Conservation (phyloP, 768 basidiomycete genomes). For the Peribolospora kevripleyi region DNA sequence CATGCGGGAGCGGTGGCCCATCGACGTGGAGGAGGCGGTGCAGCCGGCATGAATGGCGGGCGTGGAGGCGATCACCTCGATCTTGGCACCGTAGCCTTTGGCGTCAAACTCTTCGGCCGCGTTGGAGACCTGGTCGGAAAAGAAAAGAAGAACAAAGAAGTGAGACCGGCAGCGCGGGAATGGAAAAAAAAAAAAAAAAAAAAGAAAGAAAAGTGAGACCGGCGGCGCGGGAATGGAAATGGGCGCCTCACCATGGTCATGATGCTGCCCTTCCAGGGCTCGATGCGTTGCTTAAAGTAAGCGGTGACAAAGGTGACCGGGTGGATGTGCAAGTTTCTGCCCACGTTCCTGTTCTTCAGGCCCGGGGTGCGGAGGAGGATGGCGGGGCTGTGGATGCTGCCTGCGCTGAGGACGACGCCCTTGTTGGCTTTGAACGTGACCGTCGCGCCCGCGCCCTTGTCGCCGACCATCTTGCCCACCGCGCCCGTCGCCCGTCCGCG, state of each 20-base stretch:
- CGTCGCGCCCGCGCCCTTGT: constrained; percentile 2
- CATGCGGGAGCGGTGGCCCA: constrained; percentile 9
- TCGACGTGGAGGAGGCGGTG: constrained; percentile 5
- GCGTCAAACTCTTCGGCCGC: constrained; percentile 13
- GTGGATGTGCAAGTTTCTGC: constrained; percentile 16
- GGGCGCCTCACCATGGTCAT: constrained; percentile 12
- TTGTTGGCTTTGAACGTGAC: constrained; percentile 4
- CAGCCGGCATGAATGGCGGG: neutral
- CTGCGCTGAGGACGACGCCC: constrained; percentile 13
- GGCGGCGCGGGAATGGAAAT: neutral
- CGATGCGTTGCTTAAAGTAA: constrained; percentile 12
- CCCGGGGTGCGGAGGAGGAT: constrained; percentile 12
- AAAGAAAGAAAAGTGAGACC: neutral
- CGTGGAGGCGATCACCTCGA: constrained; percentile 11
- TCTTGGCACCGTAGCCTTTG: constrained; percentile 14
- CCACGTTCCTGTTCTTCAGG: constrained; percentile 14
- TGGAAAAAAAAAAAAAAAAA: neutral
- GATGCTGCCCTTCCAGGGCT: constrained; percentile 16
- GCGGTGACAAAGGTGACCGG: constrained; percentile 12
- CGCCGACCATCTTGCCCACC: constrained; percentile 10
- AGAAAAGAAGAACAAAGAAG: too few species aligned
- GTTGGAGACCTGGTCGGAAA: neutral
- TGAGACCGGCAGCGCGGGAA: neutral
- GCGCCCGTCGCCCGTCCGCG: neutral
- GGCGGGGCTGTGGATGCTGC: constrained; percentile 14